Evolutionary conservation across 2,329 filamentous ascomycete species (phyloP).

Genomic region (Cryphonectria parasitica): DNA sequence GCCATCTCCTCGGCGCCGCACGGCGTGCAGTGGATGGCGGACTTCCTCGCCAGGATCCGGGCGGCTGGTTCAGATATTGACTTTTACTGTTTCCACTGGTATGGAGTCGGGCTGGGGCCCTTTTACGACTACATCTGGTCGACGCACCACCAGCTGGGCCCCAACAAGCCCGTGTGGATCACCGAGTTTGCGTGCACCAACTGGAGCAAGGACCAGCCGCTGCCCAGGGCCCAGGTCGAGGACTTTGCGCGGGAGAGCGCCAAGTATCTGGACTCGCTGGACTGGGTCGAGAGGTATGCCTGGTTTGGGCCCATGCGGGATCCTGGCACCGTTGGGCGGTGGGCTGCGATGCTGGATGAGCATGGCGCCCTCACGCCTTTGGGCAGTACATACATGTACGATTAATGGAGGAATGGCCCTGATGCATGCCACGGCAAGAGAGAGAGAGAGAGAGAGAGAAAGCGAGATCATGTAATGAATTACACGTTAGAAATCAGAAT

Average conservation of each 20-base stretch:
- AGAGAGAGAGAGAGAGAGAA: not conserved
- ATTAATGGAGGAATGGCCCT: not conserved
- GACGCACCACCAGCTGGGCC: slow-evolving; percentile 32
- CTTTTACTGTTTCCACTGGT: slow-evolving; percentile 35
- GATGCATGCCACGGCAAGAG: too few relatives aligned
- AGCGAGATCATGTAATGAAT: not conserved
- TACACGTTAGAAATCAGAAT: not conserved
- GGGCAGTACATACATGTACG: slow-evolving; percentile 32
- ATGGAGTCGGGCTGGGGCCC: slow-evolving; percentile 31
- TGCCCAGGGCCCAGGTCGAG: slow-evolving; percentile 31
- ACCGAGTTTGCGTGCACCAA: slow-evolving; percentile 35
- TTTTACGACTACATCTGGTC: slow-evolving; percentile 35
- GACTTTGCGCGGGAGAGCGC: slow-evolving; percentile 31
- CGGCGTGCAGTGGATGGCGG: slow-evolving; percentile 30
- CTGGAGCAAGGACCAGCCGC: slow-evolving; percentile 31
- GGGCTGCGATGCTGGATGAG: slow-evolving; percentile 32
- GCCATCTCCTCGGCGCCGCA: slow-evolving; percentile 33
- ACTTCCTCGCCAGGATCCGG: slow-evolving; percentile 30
- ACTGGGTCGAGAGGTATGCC: slow-evolving; percentile 35
- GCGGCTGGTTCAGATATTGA: slow-evolving; percentile 31
- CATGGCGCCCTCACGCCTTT: slow-evolving; percentile 30
- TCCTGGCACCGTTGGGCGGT: slow-evolving; percentile 31
- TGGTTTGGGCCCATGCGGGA: slow-evolving; percentile 35
- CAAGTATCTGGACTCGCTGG: slow-evolving; percentile 33
- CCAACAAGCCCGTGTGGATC: slow-evolving; percentile 32